Base-by-base conservation (phyloP, 805 yeast genomes). In the Sporopachydermia lactativora region DNA sequence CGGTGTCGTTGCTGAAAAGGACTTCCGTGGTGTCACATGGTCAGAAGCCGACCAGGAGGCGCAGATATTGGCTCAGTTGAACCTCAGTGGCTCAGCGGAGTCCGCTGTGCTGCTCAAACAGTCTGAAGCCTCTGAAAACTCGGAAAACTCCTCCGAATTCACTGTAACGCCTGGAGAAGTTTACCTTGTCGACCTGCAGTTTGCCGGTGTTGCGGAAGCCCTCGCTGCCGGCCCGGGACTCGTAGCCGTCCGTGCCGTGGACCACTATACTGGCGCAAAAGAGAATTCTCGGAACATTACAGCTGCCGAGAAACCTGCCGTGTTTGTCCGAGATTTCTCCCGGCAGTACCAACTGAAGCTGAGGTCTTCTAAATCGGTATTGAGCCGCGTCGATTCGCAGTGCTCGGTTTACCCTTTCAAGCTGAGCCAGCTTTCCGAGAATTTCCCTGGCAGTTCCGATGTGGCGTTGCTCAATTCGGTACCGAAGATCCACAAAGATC, bases 371-470 rank as follows among this genome's bases (percentile, higher is more conserved):
- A 75, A 95, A 58, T 71, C 69, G 45, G 66, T 86, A 42, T 66
- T 88, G 48, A 66, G 75, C 24, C 71, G 71, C 45, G 73, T 84
- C 48, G 95, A 86, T 60, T 74, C 71, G 49, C 65, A 71, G 38
- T 68, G 73, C 49, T 82, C 95, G 18, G 97, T 92, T 24, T 89
- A 75, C 60, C 97, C 98, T 43, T 84, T 89, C 68, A 89, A 85
- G 61, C 68, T 88, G 49, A 68, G 85, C 34, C 80, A 83, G 60
- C 62, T 83, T 38, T 70, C 84, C 13, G 65, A 67, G 17, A 51
- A 59, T 35, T 79, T 78, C 70, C 88, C 88, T 17, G 56, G 57
- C 2, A 53, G 58, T 14, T 49, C 47, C 14, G 49, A 53, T 4
- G 53, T 51, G 36, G 43, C 52, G 14, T 45, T 55, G 35, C 48